Base-by-base conservation (phyloP, 2,329 filamentous ascomycete genomes). In the Alternaria tenuissima region DNA sequence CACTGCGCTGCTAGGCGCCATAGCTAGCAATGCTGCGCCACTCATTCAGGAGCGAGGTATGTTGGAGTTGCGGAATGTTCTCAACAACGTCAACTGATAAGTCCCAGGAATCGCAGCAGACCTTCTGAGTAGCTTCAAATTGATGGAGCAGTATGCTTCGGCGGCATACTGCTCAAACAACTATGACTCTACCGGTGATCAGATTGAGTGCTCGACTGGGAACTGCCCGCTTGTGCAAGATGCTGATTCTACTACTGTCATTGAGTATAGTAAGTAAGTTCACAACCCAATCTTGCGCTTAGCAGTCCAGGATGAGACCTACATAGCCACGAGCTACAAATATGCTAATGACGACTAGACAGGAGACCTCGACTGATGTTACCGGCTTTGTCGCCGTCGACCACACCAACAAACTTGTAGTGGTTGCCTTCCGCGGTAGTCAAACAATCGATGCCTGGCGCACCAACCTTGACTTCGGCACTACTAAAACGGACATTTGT, bases 401-500 rank as follows among this genome's bases (percentile, higher is more conserved):
- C 65, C 64, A 75, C 32, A 81, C 81, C 16, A 81, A 83, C 62
- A 62, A 74, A 59, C 77, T 85, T 55, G 85, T 91, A 55, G 82
- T 91, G 52, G 72, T 89, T 30, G 81, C 87, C 22, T 82, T 89
- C 76, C 85, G 87, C 43, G 89, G 89, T 63, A 86, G 83, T 57
- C 74, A 74, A 57, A 86, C 86, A 32, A 66, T 88, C 65, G 82
- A 84, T 54, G 90, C 90, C 81, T 90, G 84, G 83, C 81, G 90
- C 64, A 81, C 86, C 47, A 84, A 91, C 68, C 64, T 86, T 44
- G 68, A 80, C 57, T 81, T 86, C 63, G 48, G 72, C 20, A 71
- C 78, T 69, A 62, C 75, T 42, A 73, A 79, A 68, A 82, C 77
- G 24, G 74, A 80, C 55, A 74, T 85, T 20, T 81, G 79, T 57